phyloP scores from a whole-genome alignment of 208 protist genomes.

The Acanthamoeba polyphaga region DNA sequence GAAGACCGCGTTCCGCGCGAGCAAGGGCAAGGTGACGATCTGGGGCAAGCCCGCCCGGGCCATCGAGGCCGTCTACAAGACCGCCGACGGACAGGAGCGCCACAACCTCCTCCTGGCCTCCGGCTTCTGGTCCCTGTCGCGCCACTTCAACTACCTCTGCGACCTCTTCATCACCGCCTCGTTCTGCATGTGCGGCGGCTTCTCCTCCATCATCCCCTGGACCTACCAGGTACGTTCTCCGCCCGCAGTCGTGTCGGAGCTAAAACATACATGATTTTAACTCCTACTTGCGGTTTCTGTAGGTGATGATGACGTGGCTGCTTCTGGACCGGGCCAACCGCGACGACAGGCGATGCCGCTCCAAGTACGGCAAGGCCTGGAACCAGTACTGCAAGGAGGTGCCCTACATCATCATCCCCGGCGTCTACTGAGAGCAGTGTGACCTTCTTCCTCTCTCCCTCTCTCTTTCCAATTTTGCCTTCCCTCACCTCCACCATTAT shows the following conservation, averaged over 20 bases:
- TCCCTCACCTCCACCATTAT: no score
- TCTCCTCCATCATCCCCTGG: constrained; percentile 91
- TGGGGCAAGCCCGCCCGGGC: constrained; percentile 87
- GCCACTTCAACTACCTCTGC: constrained; percentile 98
- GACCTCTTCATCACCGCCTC: constrained; percentile 90
- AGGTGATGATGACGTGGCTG: constrained; percentile 90
- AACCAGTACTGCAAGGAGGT: constrained; percentile 94
- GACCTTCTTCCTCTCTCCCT: not conserved
- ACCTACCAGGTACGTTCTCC: constrained; percentile 95
- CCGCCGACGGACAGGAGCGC: constrained; percentile 78
- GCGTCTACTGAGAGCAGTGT: constrained; percentile 84
- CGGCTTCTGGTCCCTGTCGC: constrained; percentile 97
- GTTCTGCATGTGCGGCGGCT: constrained; percentile 87
- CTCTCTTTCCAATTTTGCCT: not conserved
- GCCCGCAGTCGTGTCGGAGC: not conserved
- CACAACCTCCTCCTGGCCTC: constrained; percentile 92
- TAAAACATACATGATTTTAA: not conserved
- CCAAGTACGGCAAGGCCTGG: constrained; percentile 96
- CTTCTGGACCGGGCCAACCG: constrained; percentile 95
- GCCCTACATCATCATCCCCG: constrained; percentile 93
- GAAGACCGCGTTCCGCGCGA: constrained; percentile 85
- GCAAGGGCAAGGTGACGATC: constrained; percentile 79
- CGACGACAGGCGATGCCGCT: constrained; percentile 94
- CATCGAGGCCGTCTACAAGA: constrained; percentile 91
- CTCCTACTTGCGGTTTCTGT: no score